Evolutionary conservation across 176 grass and related monocot species (phyloP).

Genomic region (Lolium rigidum): DNA sequence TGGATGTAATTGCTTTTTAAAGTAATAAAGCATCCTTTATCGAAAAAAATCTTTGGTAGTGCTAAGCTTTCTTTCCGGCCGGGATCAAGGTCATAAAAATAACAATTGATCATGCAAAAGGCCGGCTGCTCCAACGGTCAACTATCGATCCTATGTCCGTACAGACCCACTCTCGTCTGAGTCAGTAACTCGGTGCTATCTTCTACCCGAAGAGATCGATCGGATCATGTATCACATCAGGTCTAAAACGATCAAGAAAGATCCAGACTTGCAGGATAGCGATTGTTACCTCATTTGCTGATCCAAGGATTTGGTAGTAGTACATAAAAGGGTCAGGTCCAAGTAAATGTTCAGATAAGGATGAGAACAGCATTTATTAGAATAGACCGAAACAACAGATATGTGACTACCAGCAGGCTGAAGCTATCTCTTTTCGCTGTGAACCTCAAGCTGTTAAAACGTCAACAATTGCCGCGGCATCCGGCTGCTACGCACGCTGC

Average conservation of each 20-base stretch:
- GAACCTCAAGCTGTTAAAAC: not conserved
- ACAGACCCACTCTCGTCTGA: not conserved
- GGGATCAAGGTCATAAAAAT: constrained; percentile 5
- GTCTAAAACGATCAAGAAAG: not conserved
- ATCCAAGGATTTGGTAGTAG: not conserved
- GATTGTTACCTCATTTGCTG: not conserved
- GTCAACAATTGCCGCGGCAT: constrained; percentile 13
- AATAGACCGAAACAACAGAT: not conserved
- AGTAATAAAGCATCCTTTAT: too few relatives aligned
- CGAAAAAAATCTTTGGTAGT: not conserved
- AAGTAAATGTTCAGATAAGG: not conserved
- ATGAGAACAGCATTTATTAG: constrained; percentile 20
- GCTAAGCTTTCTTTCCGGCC: not conserved
- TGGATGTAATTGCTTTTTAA: too few relatives aligned
- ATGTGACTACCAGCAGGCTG: not conserved
- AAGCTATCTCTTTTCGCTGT: not conserved
- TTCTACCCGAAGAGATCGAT: too few relatives aligned
- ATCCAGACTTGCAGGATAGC: not conserved
- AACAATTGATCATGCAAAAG: not conserved
- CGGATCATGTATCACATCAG: too few relatives aligned
- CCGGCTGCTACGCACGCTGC: not conserved
- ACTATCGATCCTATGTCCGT: constrained; percentile 46
- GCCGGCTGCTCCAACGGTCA: constrained; percentile 27
- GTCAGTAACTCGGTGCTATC: too few relatives aligned
- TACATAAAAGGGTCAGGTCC: not conserved